Conservation (phyloP, 768 basidiomycete species). For the Suillus variegatus region DNA sequence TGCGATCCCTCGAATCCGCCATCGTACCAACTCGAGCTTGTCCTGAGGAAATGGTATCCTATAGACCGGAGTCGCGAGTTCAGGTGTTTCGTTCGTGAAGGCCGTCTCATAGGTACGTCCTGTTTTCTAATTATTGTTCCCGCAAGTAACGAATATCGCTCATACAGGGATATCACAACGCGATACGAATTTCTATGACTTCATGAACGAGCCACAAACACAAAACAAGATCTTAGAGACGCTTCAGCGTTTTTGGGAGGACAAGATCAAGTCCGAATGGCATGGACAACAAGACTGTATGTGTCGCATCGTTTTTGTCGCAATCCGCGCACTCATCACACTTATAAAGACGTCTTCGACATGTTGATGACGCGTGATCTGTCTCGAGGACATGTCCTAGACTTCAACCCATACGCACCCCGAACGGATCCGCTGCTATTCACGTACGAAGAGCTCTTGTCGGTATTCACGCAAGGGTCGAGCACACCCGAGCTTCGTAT, state of each 20-base stretch:
- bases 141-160: not conserved
- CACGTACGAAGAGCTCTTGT: constrained; percentile 72
- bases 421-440: constrained; percentile 90
- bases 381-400: constrained; percentile 75
- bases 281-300: constrained; percentile 61
- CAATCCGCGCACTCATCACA: not conserved
- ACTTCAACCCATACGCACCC: constrained; percentile 87
- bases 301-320: constrained; percentile 23
- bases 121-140: constrained; percentile 5
- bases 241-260: constrained; percentile 67
- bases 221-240: constrained; percentile 51
- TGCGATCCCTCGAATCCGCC: constrained; percentile 12
- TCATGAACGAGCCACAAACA: constrained; percentile 65
- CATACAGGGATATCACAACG: constrained; percentile 79
- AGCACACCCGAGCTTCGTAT: constrained; percentile 52
- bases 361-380: constrained; percentile 84
- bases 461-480: constrained; percentile 28
- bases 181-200: constrained; percentile 88
- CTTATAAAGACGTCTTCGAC: constrained; percentile 74
- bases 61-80: constrained; percentile 84
- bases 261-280: constrained; percentile 64
- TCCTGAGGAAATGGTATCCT: constrained; percentile 88
- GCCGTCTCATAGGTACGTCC: constrained; percentile 68
- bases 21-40: constrained; percentile 73
- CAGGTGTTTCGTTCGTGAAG: constrained; percentile 84